Evolutionary conservation across 139 green algal species (phyloP), one percentile per base, ranked within the genome.

Genomic region (Asterochloris sp.): DNA sequence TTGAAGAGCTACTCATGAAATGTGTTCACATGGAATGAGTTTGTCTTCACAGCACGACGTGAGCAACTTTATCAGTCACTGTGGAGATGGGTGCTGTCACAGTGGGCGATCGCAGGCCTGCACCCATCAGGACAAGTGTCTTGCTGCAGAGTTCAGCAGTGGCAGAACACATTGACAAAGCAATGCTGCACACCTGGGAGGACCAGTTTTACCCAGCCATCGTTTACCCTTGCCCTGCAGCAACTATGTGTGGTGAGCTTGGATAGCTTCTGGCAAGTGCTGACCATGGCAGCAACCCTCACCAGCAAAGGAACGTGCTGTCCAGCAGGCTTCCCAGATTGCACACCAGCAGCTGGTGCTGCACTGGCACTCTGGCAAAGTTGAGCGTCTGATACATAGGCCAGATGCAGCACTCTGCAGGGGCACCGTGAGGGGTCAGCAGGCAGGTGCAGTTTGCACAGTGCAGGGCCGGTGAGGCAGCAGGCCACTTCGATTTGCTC

Each of bases 251-350:
- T 66, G 27, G 0, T 38, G 23, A 13, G 8, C 38, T 27, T 24
- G 14, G 27, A 47, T 69, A 38, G 17, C 63, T 47, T 19, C 75
- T 79, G 38, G 15, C 21, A 26, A 62, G 13, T n/a, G 11, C 23
- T 71, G 27, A 47, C 60, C 24, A 0, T 24, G 23, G 14, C 24
- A n/a, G 23, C 10, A 75, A 11, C 26, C 23, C 63, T 82, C 66
- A 84, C 83, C 83, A 87, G 78, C 79, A 85, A 10, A 87, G 75
- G 75, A 87, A 87, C 14, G 83, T 87, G 63, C 74, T 78, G 27
- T 87, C 83, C n/a, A 80, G 61, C 2, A 87, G 27, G 2, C 66
- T 81, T 11, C 76, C 83, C 29, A 81, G n/a, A 63, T 76, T 84
- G 47, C 69, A 82, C 60, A 78, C 76, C 29, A 87, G 83, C 68